Percentiles rank a stretch among this genome's conserved stretches.
These are phyloP conservation scores for Leishmania gerbilli DNA, from an alignment of 208 protist genomes.

Conservation along the genomic window DNA sequence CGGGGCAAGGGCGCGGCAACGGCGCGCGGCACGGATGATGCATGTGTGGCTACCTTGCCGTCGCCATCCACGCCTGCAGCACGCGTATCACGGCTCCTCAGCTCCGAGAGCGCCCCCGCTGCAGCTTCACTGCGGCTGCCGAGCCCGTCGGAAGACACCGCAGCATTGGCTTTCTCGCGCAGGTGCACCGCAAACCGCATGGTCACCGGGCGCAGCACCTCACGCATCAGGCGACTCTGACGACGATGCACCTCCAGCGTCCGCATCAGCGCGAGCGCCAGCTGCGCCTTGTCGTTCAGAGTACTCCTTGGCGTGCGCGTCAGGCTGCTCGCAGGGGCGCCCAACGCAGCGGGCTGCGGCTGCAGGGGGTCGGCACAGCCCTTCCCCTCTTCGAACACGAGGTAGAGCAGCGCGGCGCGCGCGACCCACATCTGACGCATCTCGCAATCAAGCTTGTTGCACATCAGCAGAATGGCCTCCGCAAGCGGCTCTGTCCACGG, in stretches of 20 bases:
- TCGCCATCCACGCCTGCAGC: neutral
- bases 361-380: neutral
- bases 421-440: neutral
- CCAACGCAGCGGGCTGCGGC: neutral
- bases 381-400: constrained; percentile 5
- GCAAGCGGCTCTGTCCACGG: constrained; percentile 25
- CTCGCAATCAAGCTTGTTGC: neutral
- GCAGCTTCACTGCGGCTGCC: neutral
- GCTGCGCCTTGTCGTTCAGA: constrained; percentile 15
- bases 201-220: constrained; percentile 3
- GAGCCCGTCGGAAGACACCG: neutral
- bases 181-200: neutral
- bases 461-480: constrained; percentile 15
- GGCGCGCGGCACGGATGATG: neutral
- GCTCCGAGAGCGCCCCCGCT: neutral
- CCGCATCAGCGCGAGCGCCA: constrained; percentile 9
- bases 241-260: neutral
- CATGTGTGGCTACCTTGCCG: neutral
- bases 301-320: neutral
- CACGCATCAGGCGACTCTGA: constrained; percentile 1
- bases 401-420: constrained; percentile 12
- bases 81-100: neutral
- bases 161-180: neutral
- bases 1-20: neutral
- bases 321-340: neutral